Evolutionary conservation across 148 eudicot species (phyloP), one percentile per base, ranked within the genome.

Genomic region (Bassia scoparia): DNA sequence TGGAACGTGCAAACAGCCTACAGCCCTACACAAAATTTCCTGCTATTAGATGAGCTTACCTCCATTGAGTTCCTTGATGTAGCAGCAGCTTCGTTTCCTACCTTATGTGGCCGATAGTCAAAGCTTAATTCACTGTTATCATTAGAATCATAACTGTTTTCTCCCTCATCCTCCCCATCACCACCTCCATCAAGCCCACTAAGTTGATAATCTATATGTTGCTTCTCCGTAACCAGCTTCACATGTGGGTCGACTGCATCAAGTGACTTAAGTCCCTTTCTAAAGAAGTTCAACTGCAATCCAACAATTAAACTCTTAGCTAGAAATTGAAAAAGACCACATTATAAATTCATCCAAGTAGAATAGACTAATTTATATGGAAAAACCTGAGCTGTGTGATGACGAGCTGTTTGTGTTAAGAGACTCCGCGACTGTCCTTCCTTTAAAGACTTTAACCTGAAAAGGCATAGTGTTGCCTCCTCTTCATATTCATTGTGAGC

Each of bases 391-490:
- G 99, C 89, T 55, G 92, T 87, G 79, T 95, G 96, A 79, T 95
- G 99, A 67, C 99, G 99, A 83, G 92, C 97, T 74, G 97, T 97
- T 80, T 95, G 99, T 18, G 99, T 92, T 69, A 95, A 73, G 68
- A 95, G 88, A 85, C 99, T 89, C 50, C 94, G 89, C 69, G 86
- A 84, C 82, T 95, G 99, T 73, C 99, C 99, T 89, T 95, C 86
- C 77, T 95, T 95, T 80, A 95, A 78, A 66, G 99, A 95, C 81
- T 91, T 91, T 31, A 95, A 79, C 46, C 99, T 89, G 78, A 95
- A 95, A 80, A 91, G 79, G 48, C 97, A 95, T 2, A 90, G 84
- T 54, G 94, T 89, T 50, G 99, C 90, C 80, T 84, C 96, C 26
- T 95, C 99, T 67, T 92, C 96, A 83, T 91, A 95, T 61, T 89